Evolutionary conservation across 768 basidiomycete genomes (phyloP).

Genomic region (Grammothele lineata): DNA sequence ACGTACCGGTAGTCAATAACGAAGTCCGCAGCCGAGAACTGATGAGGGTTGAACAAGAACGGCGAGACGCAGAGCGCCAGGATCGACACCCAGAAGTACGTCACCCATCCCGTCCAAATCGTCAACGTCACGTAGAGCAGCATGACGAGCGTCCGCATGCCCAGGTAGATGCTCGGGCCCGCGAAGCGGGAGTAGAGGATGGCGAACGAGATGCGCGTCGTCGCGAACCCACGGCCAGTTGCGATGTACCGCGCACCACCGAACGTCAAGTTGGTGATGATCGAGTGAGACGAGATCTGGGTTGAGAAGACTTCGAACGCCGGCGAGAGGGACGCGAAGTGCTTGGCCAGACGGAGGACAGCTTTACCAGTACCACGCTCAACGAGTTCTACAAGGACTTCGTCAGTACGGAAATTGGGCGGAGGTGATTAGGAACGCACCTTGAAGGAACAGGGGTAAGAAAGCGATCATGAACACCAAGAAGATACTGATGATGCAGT

Average conservation of each 20-base stretch:
- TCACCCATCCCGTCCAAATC: conserved; percentile 86
- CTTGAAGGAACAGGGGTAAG: conserved; percentile 92
- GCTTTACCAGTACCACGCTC: conserved; percentile 94
- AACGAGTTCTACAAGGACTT: conserved; percentile 70
- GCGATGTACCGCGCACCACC: conserved; percentile 99
- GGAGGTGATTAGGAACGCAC: conserved; percentile 34
- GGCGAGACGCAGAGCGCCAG: conserved; percentile 89
- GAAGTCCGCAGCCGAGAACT: conserved; percentile 96
- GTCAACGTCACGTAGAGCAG: conserved; percentile 91
- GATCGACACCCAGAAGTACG: conserved; percentile 98
- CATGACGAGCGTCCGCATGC: conserved; percentile 89
- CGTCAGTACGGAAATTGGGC: conserved; percentile 10
- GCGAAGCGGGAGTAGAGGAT: conserved; percentile 98
- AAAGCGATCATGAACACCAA: conserved; percentile 98
- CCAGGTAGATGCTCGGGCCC: conserved; percentile 96
- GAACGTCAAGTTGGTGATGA: conserved; percentile 93
- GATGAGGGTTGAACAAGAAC: conserved; percentile 99
- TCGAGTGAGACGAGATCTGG: conserved; percentile 97
- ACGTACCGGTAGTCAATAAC: conserved; percentile 89
- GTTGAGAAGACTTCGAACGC: conserved; percentile 98
- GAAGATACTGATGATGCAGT: conserved; percentile 97
- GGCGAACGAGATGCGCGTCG: conserved; percentile 89
- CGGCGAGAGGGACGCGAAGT: conserved; percentile 91
- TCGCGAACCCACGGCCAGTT: conserved; percentile 98
- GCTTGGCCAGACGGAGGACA: conserved; percentile 85